These are phyloP conservation scores for Tylopilus vinaceipallidus DNA, from an alignment of 768 basidiomycete species.

Conservation along the genomic window DNA sequence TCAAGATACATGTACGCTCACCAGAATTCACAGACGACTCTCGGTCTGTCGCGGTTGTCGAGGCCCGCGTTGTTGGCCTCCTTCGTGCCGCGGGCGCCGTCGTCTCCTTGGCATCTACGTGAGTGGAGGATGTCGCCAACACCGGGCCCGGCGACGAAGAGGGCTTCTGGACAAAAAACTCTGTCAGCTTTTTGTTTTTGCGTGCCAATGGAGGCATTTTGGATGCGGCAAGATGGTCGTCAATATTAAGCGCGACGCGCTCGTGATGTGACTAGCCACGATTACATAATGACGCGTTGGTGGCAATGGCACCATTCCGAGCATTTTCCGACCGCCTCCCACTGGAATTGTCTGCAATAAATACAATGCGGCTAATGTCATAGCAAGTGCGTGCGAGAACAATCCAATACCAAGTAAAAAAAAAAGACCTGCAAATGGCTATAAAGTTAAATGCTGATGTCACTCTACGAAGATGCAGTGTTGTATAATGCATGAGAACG, in stretches of 20 bases:
- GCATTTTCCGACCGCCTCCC: no score
- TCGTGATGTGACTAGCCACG: constrained; percentile 12
- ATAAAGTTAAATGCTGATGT: constrained; percentile 7
- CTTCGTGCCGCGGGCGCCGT: constrained; percentile 10
- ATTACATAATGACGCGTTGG: constrained; percentile 9
- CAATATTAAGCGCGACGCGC: constrained; percentile 7
- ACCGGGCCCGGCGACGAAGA: constrained; percentile 20
- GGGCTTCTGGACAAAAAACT: constrained; percentile 43
- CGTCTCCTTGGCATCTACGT: not conserved
- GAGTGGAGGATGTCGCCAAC: constrained; percentile 1
- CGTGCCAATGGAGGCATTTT: constrained; percentile 21
- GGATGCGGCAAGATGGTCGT: not conserved
- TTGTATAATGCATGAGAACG: constrained; percentile 3
- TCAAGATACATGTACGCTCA: constrained; percentile 8
- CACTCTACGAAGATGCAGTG: constrained; percentile 3
- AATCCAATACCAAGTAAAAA: constrained; percentile 26
- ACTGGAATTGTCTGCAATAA: not conserved
- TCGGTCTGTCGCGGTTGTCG: not conserved
- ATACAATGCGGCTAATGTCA: constrained; percentile 6
- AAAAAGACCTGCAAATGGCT: constrained; percentile 1
- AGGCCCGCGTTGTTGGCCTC: constrained; percentile 7
- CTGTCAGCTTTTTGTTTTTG: constrained; percentile 36
- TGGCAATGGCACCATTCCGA: no score
- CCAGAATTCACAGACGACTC: constrained; percentile 12
- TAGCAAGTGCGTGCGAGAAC: constrained; percentile 1